phyloP scores from a whole-genome alignment of 2,329 filamentous ascomycete genomes.

The Colletotrichum sp. region DNA sequence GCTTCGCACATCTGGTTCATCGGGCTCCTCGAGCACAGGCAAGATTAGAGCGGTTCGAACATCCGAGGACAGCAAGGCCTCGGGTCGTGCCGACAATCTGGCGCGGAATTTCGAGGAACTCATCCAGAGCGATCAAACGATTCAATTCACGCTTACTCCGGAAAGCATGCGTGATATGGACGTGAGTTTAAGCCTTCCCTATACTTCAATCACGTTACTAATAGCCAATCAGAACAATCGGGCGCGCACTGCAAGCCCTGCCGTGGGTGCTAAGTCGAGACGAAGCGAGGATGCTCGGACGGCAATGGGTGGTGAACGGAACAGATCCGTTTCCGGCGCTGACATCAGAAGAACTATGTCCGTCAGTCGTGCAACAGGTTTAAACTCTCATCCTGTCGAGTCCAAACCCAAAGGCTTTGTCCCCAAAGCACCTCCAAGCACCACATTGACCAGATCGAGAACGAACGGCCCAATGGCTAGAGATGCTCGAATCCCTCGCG shows the following conservation, averaged over 20 bases:
- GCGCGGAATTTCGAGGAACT: conserved; percentile 77
- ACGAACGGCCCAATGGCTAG: conserved; percentile 55
- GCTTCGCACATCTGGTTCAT: conserved; percentile 55
- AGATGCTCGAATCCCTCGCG: conserved; percentile 73
- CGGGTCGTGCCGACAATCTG: conserved; percentile 58
- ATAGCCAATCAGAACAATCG: conserved; percentile 39
- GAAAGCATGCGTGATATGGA: conserved; percentile 75
- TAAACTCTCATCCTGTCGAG: conserved; percentile 38
- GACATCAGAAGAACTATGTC: conserved; percentile 39
- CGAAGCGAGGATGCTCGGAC: conserved; percentile 53
- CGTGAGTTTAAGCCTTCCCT: background rate
- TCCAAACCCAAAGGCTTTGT: conserved; percentile 28
- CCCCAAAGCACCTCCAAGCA: conserved; percentile 34
- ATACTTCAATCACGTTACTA: background rate
- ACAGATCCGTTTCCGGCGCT: conserved; percentile 42
- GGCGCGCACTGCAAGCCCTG: conserved; percentile 44
- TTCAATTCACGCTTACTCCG: conserved; percentile 82
- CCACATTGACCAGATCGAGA: conserved; percentile 36
- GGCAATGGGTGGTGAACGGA: conserved; percentile 38
- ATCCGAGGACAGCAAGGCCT: conserved; percentile 60
- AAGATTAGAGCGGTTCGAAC: conserved; percentile 59
- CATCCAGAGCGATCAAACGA: conserved; percentile 81
- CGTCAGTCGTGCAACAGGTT: conserved; percentile 36
- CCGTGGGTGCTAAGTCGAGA: conserved; percentile 43
- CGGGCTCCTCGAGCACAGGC: conserved; percentile 52